Conservation (phyloP, 129 eudicot genomes). For the Kitagawia praeruptora region DNA sequence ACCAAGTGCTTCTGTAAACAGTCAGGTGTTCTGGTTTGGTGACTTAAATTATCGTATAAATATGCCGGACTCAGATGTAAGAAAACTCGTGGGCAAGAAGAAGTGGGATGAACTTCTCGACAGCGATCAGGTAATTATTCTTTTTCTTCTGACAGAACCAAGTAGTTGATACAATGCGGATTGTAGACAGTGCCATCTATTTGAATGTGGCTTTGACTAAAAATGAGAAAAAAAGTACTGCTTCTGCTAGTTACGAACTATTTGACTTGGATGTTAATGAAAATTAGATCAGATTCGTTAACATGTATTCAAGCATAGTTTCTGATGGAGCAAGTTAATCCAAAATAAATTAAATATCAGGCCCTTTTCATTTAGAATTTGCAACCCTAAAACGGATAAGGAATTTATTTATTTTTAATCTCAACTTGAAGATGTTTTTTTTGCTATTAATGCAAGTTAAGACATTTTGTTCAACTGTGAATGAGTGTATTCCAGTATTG, state of each 20-base stretch:
- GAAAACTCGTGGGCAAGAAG: constrained; percentile 66
- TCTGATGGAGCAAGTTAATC: background rate
- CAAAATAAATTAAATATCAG: background rate
- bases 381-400: background rate
- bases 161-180: constrained; percentile 6
- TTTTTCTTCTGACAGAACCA: background rate
- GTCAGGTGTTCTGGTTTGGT: constrained; percentile 98
- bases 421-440: background rate
- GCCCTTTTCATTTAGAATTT: too few species aligned
- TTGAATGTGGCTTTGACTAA: background rate
- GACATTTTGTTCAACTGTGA: background rate
- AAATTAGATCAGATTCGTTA: background rate
- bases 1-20: constrained; percentile 26
- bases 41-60: constrained; percentile 96
- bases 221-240: background rate
- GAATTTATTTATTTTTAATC: background rate
- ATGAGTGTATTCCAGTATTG: background rate
- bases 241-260: background rate
- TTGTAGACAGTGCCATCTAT: background rate
- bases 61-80: constrained; percentile 63
- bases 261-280: too few species aligned
- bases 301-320: background rate
- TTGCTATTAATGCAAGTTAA: background rate
- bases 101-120: constrained; percentile 73
- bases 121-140: constrained; percentile 53